Conservation (phyloP, 2,329 filamentous ascomycete species). For the Cordyceps farinosa region DNA sequence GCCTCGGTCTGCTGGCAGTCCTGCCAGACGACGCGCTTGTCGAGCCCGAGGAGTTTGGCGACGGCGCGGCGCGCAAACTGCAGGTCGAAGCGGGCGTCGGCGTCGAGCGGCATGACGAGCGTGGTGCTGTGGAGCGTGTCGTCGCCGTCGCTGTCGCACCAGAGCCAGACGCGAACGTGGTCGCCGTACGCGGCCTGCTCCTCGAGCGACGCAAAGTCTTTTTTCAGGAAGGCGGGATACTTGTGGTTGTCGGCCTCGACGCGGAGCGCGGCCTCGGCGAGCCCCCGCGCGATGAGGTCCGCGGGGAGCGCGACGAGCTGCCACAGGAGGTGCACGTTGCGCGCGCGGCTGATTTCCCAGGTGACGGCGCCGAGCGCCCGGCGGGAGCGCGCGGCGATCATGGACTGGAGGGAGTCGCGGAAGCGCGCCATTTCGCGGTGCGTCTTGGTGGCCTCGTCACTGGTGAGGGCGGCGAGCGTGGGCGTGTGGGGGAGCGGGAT, state of each 20-base stretch:
- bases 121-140: conserved; percentile 56
- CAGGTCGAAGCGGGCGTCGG: conserved; percentile 75
- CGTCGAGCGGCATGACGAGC: conserved; percentile 69
- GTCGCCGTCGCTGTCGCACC: conserved; percentile 54
- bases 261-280: conserved; percentile 85
- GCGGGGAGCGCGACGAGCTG: conserved; percentile 78
- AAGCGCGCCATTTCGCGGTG: conserved; percentile 82
- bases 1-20: conserved; percentile 73
- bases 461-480: conserved; percentile 63
- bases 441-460: conserved; percentile 56
- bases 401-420: conserved; percentile 70
- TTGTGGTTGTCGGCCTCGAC: conserved; percentile 76
- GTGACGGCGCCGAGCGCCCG: conserved; percentile 75
- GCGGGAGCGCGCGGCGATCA: conserved; percentile 59
- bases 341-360: conserved; percentile 82
- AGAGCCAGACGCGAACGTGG: conserved; percentile 82
- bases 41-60: conserved; percentile 79
- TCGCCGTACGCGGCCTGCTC: conserved; percentile 51
- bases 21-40: conserved; percentile 78
- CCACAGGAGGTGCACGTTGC: conserved; percentile 89
- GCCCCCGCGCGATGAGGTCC: conserved; percentile 63
- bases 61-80: conserved; percentile 87
- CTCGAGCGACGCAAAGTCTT: conserved; percentile 45
- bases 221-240: conserved; percentile 49
- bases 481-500: conserved; percentile 82